Conservation (phyloP, 1,139 yeast genomes). For the Debaryomycetaceae sp. region DNA sequence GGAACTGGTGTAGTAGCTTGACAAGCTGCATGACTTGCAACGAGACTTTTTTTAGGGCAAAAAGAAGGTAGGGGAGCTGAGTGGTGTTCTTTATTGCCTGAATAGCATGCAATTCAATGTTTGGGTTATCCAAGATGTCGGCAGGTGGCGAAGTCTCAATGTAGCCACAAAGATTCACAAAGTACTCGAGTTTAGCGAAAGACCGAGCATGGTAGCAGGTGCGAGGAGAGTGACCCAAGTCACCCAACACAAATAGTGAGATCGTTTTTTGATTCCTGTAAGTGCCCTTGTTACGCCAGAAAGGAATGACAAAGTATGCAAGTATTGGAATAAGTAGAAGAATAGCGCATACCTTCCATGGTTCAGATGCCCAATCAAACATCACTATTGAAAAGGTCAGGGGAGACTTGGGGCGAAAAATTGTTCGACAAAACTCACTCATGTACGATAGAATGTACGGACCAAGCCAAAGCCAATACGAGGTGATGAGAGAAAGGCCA, state of each 20-base stretch:
- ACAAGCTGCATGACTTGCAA: conserved; percentile 42
- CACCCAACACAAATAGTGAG: conserved; percentile 80
- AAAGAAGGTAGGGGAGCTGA: conserved; percentile 43
- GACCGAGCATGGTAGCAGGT: conserved; percentile 87
- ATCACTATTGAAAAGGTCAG: too few relatives aligned
- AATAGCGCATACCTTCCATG: conserved; percentile 9
- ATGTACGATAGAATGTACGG: too few relatives aligned
- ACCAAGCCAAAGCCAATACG: too few relatives aligned
- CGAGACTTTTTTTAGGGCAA: conserved; percentile 50
- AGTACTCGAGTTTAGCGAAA: conserved; percentile 56
- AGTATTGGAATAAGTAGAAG: conserved; percentile 20
- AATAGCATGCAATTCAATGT: conserved; percentile 43
- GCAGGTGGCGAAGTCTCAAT: conserved; percentile 46
- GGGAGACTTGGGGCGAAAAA: too few relatives aligned
- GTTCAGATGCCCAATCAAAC: conserved; percentile 11
- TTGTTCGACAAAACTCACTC: too few relatives aligned
- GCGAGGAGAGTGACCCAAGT: conserved; percentile 90
- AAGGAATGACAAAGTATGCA: conserved; percentile 27
- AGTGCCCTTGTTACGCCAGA: conserved; percentile 10
- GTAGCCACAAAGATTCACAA: conserved; percentile 83
- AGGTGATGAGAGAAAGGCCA: too few relatives aligned
- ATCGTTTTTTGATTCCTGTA: conserved; percentile 36
- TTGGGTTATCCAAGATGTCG: conserved; percentile 38
- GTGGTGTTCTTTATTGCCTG: conserved; percentile 31
- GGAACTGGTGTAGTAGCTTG: conserved; percentile 37